Evolutionary conservation across 2,329 filamentous ascomycete species (phyloP), one percentile per base, ranked within the genome.

Genomic region (Juglanconis sp.): DNA sequence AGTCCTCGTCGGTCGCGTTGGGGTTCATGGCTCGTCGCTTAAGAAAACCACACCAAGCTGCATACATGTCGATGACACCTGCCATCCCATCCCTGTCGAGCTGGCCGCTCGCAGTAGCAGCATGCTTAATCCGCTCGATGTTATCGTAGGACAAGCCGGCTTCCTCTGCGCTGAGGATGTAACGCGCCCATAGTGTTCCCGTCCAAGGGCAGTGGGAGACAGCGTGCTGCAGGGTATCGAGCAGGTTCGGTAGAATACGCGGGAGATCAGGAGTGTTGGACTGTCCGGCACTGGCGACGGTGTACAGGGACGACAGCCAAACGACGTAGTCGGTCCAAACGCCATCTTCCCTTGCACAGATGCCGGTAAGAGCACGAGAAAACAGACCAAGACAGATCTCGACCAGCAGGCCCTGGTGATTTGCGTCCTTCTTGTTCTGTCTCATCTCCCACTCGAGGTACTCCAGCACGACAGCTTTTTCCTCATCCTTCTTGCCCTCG

Each of bases 161-260:
- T 50, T 91, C 85, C 74, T 98, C 95, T 3, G 92, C 90, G 24
- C 87, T 89, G 56, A 97, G 76, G 32, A 99, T 88, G 65, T 93
- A 93, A 65, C 94, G 87, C 6, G 91, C 91, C 95, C 95, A 99
- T 6, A 99, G 81, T 34, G 85, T 82, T 15, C 95, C 95, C 6
- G 92, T 96, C 89, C 92, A 96, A 2, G 95, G 93, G 67, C 94
- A 96, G 73, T 98, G 95, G 48, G 88, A 85, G 9, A 93, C 95
- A 11, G 92, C 92, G 65, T 92, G 85, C 67, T 92, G 87, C 2
- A 96, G 80, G 6, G 94, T 83, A 51, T 91, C 84, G 9, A 96
- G 81, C 42, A 90, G 74, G 57, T 78, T 77, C 24, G 73, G 81
- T 58, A 71, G 74, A 58, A 69, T 74, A 65, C 58, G 72, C 48